Evolutionary conservation across 2,329 filamentous ascomycete species (phyloP).

Genomic region (Aureobasidium sp.): DNA sequence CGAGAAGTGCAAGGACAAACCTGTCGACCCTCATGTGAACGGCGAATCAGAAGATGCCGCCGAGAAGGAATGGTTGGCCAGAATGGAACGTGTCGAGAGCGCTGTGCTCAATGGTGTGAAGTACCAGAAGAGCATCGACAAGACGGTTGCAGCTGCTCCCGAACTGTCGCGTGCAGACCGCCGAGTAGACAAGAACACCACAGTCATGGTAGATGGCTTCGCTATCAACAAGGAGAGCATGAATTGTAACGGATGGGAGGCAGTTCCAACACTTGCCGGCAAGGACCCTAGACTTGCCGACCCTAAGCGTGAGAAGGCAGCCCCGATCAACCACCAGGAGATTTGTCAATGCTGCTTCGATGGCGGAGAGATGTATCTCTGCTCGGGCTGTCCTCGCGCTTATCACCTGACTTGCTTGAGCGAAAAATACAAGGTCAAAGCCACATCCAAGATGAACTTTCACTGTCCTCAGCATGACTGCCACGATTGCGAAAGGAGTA

Average conservation of each 20-base stretch:
- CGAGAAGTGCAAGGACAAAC: constrained; percentile 48
- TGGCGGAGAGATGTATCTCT: constrained; percentile 42
- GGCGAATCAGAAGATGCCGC: constrained; percentile 34
- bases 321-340: constrained; percentile 42
- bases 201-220: constrained; percentile 50
- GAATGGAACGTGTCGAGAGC: constrained; percentile 51
- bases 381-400: constrained; percentile 47
- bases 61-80: constrained; percentile 50
- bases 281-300: constrained; percentile 49
- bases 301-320: constrained; percentile 43
- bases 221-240: constrained; percentile 52
- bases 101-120: constrained; percentile 52
- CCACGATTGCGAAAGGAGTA: constrained; percentile 46
- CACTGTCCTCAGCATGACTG: constrained; percentile 53
- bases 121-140: constrained; percentile 37
- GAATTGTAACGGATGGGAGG: constrained; percentile 48
- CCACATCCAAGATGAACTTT: constrained; percentile 38
- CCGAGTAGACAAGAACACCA: constrained; percentile 51
- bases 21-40: constrained; percentile 36
- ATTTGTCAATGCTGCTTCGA: constrained; percentile 49
- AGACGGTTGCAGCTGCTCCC: constrained; percentile 25
- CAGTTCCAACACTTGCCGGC: constrained; percentile 50
- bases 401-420: constrained; percentile 49
- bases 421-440: constrained; percentile 34
- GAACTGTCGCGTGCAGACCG: constrained; percentile 39